phyloP scores from a whole-genome alignment of 2,329 filamentous ascomycete species.

The Colletotrichum lini region DNA sequence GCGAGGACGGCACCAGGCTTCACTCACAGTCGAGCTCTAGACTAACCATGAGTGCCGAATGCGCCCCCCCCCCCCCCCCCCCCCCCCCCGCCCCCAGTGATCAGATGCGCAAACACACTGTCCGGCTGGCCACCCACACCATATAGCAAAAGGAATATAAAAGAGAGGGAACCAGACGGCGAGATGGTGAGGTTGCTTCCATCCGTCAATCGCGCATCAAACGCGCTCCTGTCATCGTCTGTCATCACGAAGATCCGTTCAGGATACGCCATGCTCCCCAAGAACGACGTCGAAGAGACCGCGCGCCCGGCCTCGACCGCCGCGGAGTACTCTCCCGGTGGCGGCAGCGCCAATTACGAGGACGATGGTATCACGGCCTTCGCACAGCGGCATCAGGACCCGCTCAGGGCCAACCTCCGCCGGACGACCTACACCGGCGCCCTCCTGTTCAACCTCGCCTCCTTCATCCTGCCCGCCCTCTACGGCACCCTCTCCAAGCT shows the following conservation, averaged over 20 bases:
- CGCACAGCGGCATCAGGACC: too few relatives aligned
- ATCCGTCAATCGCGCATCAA: constrained; percentile 16
- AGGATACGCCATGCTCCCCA: constrained; percentile 34
- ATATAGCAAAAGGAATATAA: too few relatives aligned
- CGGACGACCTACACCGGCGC: constrained; percentile 65
- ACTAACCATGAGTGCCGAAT: too few relatives aligned
- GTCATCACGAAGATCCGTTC: neutral
- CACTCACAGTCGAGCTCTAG: too few relatives aligned
- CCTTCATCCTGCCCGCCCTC: constrained; percentile 77
- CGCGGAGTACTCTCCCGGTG: neutral
- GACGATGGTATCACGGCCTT: too few relatives aligned
- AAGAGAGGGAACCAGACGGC: too few relatives aligned
- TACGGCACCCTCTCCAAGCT: constrained; percentile 78
- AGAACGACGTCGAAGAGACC: constrained; percentile 10
- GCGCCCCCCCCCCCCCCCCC: too few relatives aligned
- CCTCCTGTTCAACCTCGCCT: constrained; percentile 72
- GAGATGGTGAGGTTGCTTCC: neutral
- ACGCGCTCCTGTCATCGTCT: constrained; percentile 12
- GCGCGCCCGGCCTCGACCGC: neutral
- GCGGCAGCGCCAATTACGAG: too few relatives aligned
- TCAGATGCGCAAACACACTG: too few relatives aligned
- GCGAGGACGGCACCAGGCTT: too few relatives aligned
- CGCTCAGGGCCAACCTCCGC: neutral
- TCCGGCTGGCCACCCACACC: too few relatives aligned
- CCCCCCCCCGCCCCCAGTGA: too few relatives aligned